Percentiles rank a stretch among this genome's conserved stretches.
phyloP scores from a whole-genome alignment of 2,329 filamentous ascomycete genomes.

The Torrubiellomyces zombiae region DNA sequence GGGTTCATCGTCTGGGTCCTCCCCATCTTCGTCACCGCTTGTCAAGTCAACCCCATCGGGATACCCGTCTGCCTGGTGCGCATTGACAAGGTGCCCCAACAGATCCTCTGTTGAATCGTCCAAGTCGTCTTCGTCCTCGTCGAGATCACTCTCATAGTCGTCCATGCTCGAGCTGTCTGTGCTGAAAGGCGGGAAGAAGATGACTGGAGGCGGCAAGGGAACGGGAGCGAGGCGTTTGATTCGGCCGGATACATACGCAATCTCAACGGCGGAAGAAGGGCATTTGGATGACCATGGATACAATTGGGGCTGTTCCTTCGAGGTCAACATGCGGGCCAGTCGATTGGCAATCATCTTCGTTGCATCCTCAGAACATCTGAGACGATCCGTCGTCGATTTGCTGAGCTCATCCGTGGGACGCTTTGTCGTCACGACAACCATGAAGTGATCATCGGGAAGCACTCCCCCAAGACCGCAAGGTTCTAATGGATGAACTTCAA shows the following conservation, averaged over 20 bases:
- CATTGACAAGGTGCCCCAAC: slow-evolving; percentile 17
- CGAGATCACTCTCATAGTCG: slow-evolving; percentile 12
- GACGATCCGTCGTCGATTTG: not conserved
- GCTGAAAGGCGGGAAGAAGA: slow-evolving; percentile 33
- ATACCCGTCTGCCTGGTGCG: slow-evolving; percentile 23
- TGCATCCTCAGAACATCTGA: slow-evolving; percentile 10
- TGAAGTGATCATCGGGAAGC: slow-evolving; percentile 47
- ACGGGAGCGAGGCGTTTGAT: slow-evolving; percentile 28
- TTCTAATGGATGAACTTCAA: slow-evolving; percentile 25
- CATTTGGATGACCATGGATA: slow-evolving; percentile 1
- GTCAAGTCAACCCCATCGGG: slow-evolving; percentile 21
- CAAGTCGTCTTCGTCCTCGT: slow-evolving; percentile 13
- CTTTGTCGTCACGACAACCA: slow-evolving; percentile 35
- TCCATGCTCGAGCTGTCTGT: slow-evolving; percentile 19
- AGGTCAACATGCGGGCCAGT: slow-evolving; percentile 24
- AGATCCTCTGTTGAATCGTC: slow-evolving; percentile 13
- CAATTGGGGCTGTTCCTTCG: slow-evolving; percentile 9
- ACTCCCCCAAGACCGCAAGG: slow-evolving; percentile 43
- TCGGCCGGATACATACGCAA: slow-evolving; percentile 27
- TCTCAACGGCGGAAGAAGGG: slow-evolving; percentile 14
- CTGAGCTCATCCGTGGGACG: slow-evolving; percentile 17
- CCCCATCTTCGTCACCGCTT: slow-evolving; percentile 25
- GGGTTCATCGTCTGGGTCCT: slow-evolving; percentile 20
- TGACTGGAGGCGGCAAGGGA: slow-evolving; percentile 33
- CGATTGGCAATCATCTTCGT: slow-evolving; percentile 25